Evolutionary conservation across 768 basidiomycete species (phyloP).

Genomic region (Leccinum incarnatum): DNA sequence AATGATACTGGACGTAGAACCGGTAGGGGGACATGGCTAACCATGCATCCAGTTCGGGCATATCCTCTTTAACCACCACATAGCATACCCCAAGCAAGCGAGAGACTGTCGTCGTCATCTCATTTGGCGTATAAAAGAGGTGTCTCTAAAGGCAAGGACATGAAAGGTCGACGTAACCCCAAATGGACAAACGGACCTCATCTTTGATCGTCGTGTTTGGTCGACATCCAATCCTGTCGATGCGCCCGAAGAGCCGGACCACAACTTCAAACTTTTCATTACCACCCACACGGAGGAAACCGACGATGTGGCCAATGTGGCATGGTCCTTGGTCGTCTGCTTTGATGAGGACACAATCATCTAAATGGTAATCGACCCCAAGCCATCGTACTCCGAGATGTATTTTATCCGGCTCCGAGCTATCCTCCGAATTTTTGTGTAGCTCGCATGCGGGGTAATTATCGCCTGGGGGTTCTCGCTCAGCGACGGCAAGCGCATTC

Average conservation of each 20-base stretch:
- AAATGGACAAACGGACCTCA: conserved; percentile 41
- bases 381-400: conserved; percentile 44
- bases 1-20: conserved; percentile 53
- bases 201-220: conserved; percentile 46
- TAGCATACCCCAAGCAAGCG: conserved; percentile 48
- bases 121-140: conserved; percentile 55
- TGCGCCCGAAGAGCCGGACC: conserved; percentile 49
- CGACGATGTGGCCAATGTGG: conserved; percentile 51
- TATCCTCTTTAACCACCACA: conserved; percentile 39
- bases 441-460: conserved; percentile 54
- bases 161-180: not conserved
- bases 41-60: conserved; percentile 43
- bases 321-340: conserved; percentile 45
- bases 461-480: conserved; percentile 36
- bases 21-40: conserved; percentile 50
- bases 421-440: conserved; percentile 31
- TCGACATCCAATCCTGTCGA: conserved; percentile 36
- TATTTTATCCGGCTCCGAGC: conserved; percentile 28
- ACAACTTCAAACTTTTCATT: conserved; percentile 25
- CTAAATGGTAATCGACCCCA: conserved; percentile 51
- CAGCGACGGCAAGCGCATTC: conserved; percentile 14
- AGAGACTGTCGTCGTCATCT: conserved; percentile 29
- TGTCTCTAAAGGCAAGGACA: conserved; percentile 45
- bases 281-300: conserved; percentile 27
- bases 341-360: conserved; percentile 60